phyloP scores from a whole-genome alignment of 2,329 filamentous ascomycete genomes.

The Xylariaceae sp. region DNA sequence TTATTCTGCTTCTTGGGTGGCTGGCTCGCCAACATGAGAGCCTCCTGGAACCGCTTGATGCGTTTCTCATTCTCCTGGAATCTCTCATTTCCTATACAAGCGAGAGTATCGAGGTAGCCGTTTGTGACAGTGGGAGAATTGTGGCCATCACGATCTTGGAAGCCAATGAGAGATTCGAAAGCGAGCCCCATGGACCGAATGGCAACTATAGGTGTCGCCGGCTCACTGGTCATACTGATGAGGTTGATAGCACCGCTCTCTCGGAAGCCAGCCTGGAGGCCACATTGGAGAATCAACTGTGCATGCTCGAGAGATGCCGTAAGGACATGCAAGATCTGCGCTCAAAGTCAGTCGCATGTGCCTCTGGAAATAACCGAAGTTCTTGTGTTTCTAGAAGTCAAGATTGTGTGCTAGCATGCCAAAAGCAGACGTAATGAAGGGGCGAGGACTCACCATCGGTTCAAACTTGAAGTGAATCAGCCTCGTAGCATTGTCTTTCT shows the following conservation, averaged over 20 bases:
- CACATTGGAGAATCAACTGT: conserved; percentile 70
- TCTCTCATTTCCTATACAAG: conserved; percentile 68
- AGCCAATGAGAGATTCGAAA: conserved; percentile 76
- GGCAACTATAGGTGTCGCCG: conserved; percentile 67
- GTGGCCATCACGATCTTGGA: conserved; percentile 37
- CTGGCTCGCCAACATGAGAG: conserved; percentile 37
- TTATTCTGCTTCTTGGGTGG: conserved; percentile 29
- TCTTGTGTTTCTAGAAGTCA: no score
- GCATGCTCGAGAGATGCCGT: conserved; percentile 72
- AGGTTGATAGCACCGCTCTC: conserved; percentile 82
- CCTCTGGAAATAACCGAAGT: no score
- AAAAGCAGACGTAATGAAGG: neutral
- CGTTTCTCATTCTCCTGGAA: conserved; percentile 66
- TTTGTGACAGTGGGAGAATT: conserved; percentile 53
- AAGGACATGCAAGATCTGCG: conserved; percentile 82
- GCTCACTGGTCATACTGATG: conserved; percentile 29
- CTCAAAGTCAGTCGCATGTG: neutral
- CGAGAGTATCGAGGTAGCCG: conserved; percentile 62
- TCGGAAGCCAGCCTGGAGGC: conserved; percentile 77
- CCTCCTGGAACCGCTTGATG: conserved; percentile 58
- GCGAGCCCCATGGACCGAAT: conserved; percentile 78
- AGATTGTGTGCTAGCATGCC: no score
- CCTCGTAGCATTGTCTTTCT: conserved; percentile 31
- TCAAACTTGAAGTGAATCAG: conserved; percentile 88
- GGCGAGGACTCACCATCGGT: conserved; percentile 72